Evolutionary conservation across 2,329 filamentous ascomycete genomes (phyloP).

Genomic region (Fusarium sp.): DNA sequence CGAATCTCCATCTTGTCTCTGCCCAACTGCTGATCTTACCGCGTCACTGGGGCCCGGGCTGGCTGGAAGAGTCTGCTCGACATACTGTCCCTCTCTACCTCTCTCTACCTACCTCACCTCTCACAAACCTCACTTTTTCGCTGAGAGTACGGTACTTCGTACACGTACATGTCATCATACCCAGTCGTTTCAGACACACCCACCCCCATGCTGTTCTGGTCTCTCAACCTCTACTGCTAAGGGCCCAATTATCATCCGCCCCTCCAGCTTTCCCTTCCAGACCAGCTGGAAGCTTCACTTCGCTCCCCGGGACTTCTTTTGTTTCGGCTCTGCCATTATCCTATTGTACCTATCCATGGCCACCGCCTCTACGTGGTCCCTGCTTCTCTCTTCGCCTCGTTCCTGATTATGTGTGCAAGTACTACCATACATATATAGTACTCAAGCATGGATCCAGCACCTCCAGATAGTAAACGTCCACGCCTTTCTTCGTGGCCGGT

Average conservation of each 20-base stretch:
- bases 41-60: conserved; percentile 46
- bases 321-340: conserved; percentile 49
- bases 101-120: conserved; percentile 32
- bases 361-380: conserved; percentile 56
- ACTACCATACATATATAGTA: conserved; percentile 55
- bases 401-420: conserved; percentile 55
- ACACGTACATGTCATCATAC: conserved; percentile 50
- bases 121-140: conserved; percentile 42
- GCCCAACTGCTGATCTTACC: conserved; percentile 52
- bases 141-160: conserved; percentile 46
- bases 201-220: conserved; percentile 50
- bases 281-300: conserved; percentile 50
- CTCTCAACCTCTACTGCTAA: conserved; percentile 50
- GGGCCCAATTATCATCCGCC: conserved; percentile 51
- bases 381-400: conserved; percentile 54
- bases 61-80: conserved; percentile 39
- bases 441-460: conserved; percentile 71
- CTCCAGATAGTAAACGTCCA: conserved; percentile 71
- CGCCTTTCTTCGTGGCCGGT: conserved; percentile 66
- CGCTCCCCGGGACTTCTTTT: conserved; percentile 47
- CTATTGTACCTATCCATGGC: conserved; percentile 49
- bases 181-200: conserved; percentile 51
- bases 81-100: conserved; percentile 34
- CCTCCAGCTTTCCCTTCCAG: conserved; percentile 49
- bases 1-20: conserved; percentile 48